Percentiles rank a stretch among this genome's conserved stretches.
Evolutionary conservation across 2,329 filamentous ascomycete species (phyloP).

Genomic region (Trichoderma sp.): DNA sequence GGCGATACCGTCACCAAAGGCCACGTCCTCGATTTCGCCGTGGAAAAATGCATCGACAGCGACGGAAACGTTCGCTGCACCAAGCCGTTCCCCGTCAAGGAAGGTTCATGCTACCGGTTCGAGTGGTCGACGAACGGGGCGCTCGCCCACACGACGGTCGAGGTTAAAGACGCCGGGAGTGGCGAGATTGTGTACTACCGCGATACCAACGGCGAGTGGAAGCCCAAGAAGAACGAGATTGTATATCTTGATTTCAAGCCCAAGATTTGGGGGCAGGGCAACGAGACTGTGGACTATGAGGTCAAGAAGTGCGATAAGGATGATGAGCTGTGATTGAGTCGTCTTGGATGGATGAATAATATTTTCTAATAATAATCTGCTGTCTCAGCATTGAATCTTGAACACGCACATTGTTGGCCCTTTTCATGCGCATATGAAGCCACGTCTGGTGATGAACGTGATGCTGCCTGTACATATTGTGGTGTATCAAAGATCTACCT

Average conservation of each 20-base stretch:
- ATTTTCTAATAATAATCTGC: background rate
- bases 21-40: slow-evolving; percentile 2
- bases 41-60: background rate
- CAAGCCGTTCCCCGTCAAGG: background rate
- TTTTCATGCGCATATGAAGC: background rate
- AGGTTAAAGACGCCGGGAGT: background rate
- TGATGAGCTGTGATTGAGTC: background rate
- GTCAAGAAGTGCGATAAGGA: slow-evolving; percentile 2
- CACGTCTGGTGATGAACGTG: background rate
- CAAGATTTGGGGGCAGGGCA: slow-evolving; percentile 8
- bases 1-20: background rate
- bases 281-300: slow-evolving; percentile 10
- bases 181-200: slow-evolving; percentile 7
- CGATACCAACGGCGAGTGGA: slow-evolving; percentile 1
- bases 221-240: slow-evolving; percentile 1
- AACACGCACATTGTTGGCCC: background rate
- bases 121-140: slow-evolving; percentile 5
- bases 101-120: background rate
- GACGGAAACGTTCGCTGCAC: slow-evolving; percentile 8
- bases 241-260: slow-evolving; percentile 10
- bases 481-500: background rate
- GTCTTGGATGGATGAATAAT: too few relatives aligned
- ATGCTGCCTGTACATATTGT: background rate
- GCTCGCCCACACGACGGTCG: background rate
- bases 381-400: background rate